Percentiles rank a stretch among this genome's conserved stretches.
Conservation (phyloP, 176 grass and related monocot species). For the Oryza meridionalis region DNA sequence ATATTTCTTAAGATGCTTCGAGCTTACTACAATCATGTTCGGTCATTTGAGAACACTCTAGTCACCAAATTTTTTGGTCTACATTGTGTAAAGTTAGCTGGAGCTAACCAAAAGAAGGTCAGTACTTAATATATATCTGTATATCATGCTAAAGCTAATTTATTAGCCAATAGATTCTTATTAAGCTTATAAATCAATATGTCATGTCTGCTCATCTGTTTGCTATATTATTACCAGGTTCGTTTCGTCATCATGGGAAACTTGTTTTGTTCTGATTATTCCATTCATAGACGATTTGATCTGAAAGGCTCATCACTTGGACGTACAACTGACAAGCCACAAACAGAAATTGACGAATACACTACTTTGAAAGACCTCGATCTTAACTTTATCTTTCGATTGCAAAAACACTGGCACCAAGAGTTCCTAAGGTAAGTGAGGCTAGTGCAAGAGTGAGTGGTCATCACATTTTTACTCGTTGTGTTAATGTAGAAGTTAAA, state of each 20-base stretch:
- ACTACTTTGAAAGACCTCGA: conserved; percentile 98
- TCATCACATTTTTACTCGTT: neutral
- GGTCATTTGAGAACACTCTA: conserved; percentile 84
- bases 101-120: conserved; percentile 90
- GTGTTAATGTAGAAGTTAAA: conserved; percentile 25
- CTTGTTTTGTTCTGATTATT: conserved; percentile 80
- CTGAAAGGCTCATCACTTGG: conserved; percentile 94
- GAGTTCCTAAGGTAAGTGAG: conserved; percentile 80
- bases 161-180: conserved; percentile 16
- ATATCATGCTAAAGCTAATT: conserved; percentile 14
- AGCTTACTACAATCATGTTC: conserved; percentile 94
- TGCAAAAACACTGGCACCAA: conserved; percentile 74
- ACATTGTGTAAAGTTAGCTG: conserved; percentile 95
- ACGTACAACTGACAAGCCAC: conserved; percentile 84
- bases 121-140: conserved; percentile 32
- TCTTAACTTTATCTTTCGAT: conserved; percentile 94
- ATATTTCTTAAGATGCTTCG: conserved; percentile 97
- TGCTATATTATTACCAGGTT: conserved; percentile 55
- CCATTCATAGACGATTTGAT: conserved; percentile 86
- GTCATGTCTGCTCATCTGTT: conserved; percentile 40
- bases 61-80: conserved; percentile 95
- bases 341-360: conserved; percentile 85
- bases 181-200: neutral
- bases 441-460: conserved; percentile 3
- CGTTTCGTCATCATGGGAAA: conserved; percentile 99